A percentile compares a stretch with the other conserved stretches of the same genome.
Evolutionary conservation across 352 stramenopile genomes (phyloP).

Genomic region (Pythium periplocum): DNA sequence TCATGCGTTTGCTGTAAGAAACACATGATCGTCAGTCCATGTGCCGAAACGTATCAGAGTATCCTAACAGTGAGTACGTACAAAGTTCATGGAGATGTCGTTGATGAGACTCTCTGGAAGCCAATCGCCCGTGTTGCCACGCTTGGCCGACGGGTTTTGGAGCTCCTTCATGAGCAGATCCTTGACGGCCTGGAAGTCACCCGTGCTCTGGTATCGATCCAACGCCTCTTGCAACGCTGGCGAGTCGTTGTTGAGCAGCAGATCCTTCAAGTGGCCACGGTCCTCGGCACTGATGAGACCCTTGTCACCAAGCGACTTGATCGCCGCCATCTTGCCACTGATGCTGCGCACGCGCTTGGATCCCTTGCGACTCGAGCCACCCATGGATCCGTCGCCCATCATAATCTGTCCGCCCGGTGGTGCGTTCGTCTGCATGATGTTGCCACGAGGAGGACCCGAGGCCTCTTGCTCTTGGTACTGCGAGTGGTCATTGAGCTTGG

Average conservation of each 20-base stretch:
- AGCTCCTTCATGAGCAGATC: slow-evolving; percentile 60
- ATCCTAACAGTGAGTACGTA: no score
- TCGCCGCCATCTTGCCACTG: slow-evolving; percentile 77
- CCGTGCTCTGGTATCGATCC: slow-evolving; percentile 73
- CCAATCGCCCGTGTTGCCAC: slow-evolving; percentile 55
- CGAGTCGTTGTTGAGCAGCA: slow-evolving; percentile 77
- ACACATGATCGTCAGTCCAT: no score
- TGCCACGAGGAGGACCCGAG: slow-evolving; percentile 10
- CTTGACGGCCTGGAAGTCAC: slow-evolving; percentile 71
- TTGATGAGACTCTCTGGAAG: slow-evolving; percentile 73
- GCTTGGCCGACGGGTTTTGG: slow-evolving; percentile 59
- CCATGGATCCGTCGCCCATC: slow-evolving; percentile 10
- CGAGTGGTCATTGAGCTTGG: not conserved
- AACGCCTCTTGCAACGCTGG: slow-evolving; percentile 67
- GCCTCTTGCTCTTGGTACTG: slow-evolving; percentile 1
- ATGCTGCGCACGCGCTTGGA: slow-evolving; percentile 76
- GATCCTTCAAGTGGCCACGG: slow-evolving; percentile 64
- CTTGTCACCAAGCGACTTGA: slow-evolving; percentile 72
- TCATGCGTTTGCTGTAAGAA: no score
- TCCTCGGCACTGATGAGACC: slow-evolving; percentile 67
- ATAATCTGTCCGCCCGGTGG: slow-evolving; percentile 15
- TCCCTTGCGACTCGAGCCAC: slow-evolving; percentile 29
- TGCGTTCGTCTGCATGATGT: slow-evolving; percentile 9
- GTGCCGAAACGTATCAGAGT: no score
- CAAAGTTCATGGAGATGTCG: slow-evolving; percentile 61